These are phyloP conservation scores for Kodamaea laetipori DNA, from an alignment of 805 yeast species.

Conservation along the genomic window DNA sequence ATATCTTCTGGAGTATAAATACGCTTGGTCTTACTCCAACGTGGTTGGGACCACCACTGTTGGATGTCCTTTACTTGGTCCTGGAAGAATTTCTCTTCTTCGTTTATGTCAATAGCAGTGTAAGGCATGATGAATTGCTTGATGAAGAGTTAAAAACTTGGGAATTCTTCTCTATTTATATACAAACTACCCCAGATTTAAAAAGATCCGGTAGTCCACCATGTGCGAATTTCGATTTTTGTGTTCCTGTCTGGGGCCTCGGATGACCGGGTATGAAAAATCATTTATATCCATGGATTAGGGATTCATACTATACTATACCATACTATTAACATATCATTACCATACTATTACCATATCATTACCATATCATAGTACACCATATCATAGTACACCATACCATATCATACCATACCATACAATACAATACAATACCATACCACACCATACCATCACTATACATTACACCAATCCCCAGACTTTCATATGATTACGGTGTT, in stretches of 20 bases:
- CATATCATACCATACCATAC: too few relatives aligned
- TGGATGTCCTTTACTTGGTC: slow-evolving; percentile 72
- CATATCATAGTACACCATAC: too few relatives aligned
- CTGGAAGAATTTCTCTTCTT: slow-evolving; percentile 66
- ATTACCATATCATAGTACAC: too few relatives aligned
- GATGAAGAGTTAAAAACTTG: neutral
- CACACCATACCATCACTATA: too few relatives aligned
- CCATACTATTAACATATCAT: too few relatives aligned
- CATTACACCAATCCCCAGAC: too few relatives aligned
- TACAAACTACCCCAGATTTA: slow-evolving; percentile 8
- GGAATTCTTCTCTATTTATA: slow-evolving; percentile 6
- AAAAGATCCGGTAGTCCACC: slow-evolving; percentile 4
- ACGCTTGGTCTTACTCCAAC: slow-evolving; percentile 88
- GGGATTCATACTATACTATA: too few relatives aligned
- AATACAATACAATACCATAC: too few relatives aligned
- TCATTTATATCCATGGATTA: too few relatives aligned
- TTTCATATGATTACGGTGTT: slow-evolving; percentile 5
- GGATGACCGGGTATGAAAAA: slow-evolving; percentile 3
- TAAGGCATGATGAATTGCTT: slow-evolving; percentile 43
- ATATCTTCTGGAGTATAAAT: slow-evolving; percentile 87
- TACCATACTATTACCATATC: too few relatives aligned
- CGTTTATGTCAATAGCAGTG: slow-evolving; percentile 57
- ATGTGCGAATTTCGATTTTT: slow-evolving; percentile 1
- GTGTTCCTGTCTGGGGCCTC: too few relatives aligned
- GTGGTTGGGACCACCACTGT: slow-evolving; percentile 91